These are phyloP conservation scores for Rhynchosporium secalis DNA, from an alignment of 2,329 filamentous ascomycete genomes.

Conservation along the genomic window DNA sequence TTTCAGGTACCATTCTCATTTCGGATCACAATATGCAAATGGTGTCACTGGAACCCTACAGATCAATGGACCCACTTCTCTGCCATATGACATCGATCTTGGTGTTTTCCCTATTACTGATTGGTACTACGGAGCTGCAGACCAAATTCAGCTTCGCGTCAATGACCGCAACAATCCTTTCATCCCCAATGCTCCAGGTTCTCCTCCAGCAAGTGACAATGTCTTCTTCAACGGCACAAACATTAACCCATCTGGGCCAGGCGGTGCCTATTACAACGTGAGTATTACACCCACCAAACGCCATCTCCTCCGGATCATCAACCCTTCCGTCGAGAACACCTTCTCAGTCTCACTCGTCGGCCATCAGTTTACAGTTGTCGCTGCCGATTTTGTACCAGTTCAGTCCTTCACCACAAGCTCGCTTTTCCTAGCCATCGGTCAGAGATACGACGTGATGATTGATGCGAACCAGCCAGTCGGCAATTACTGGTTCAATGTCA, in stretches of 20 bases:
- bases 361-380: slow-evolving; percentile 57
- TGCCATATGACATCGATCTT: slow-evolving; percentile 61
- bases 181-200: slow-evolving; percentile 2
- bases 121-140: slow-evolving; percentile 23
- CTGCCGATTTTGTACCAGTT: slow-evolving; percentile 62
- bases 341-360: slow-evolving; percentile 51
- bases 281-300: slow-evolving; percentile 40
- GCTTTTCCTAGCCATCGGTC: slow-evolving; percentile 58
- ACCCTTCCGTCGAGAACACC: slow-evolving; percentile 45
- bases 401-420: slow-evolving; percentile 59
- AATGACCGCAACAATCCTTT: slow-evolving; percentile 4
- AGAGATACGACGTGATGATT: slow-evolving; percentile 47
- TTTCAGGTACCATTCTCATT: slow-evolving; percentile 56
- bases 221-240: slow-evolving; percentile 29
- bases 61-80: slow-evolving; percentile 58
- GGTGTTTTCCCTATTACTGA: slow-evolving; percentile 44
- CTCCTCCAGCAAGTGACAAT: slow-evolving; percentile 33
- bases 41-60: slow-evolving; percentile 60
- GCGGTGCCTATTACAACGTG: slow-evolving; percentile 38
- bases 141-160: slow-evolving; percentile 21
- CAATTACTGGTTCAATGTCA: slow-evolving; percentile 50
- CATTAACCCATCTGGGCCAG: slow-evolving; percentile 10
- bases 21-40: slow-evolving; percentile 46
- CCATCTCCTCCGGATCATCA: slow-evolving; percentile 50
- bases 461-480: slow-evolving; percentile 46